Base-by-base conservation (phyloP, 2,329 filamentous ascomycete species). In the Pseudogymnoascus sp. region DNA sequence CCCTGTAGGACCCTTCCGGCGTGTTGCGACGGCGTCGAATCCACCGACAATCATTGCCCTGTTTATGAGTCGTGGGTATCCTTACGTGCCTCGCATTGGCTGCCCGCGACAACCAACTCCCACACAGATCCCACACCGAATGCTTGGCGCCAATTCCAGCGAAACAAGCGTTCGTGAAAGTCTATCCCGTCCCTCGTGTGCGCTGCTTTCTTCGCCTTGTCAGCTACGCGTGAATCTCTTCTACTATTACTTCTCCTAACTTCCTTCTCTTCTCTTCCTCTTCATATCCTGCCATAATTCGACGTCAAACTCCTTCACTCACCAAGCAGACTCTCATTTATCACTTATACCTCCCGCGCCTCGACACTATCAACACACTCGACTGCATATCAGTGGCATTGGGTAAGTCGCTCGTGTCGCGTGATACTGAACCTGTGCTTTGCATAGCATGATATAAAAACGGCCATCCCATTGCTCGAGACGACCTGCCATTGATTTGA, bases 371-470 rank as follows among this genome's bases (percentile, higher is more conserved):
- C 48, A 6, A 14, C 48, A 48, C 10, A n/a, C 19, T 39, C 43
- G 13, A 23, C 25, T 54, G n/a, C 48, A 54, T 54, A 54, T 54
- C 48, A 54, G 48, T 54, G 48, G 48, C 48, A 54, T 54, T 19
- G 48, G 48, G 48, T 54, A 54, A 54, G 48, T 54, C 48, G 10
- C 48, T 54, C 25, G 48, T 54, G 48, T 54, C 48, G 48, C 48
- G 48, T 54, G 48, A 54, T 54, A 54, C 25, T 54, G 48, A 54
- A 54, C 11, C 48, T 19, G 48, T 54, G 48, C 48, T 54, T n/a
- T 54, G 25, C 48, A 54, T 54, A 54, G 48, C 48, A 54, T 54
- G 48, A 54, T 54, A 54, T 54, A 54, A 54, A 54, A 54, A 54
- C 48, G 25, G 6, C 25, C 2, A 48, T 23, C 43, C 43, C 43